Percentiles rank a stretch among this genome's conserved stretches.
Evolutionary conservation across 2,329 filamentous ascomycete genomes (phyloP).

Genomic region (Colletotrichum sublineola): DNA sequence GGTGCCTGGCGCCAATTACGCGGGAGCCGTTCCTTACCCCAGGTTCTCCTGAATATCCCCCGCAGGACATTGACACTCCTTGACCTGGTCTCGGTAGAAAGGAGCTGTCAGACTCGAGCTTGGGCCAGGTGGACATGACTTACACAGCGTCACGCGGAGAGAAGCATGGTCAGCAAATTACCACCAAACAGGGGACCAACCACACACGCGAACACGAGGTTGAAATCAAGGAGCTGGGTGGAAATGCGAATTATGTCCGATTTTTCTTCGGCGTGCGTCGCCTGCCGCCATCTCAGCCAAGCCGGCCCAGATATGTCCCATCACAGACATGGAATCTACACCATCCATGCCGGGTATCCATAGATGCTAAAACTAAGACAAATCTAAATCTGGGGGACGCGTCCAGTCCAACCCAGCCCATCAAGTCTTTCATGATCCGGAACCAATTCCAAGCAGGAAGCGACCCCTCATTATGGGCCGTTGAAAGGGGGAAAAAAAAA

Average conservation of each 20-base stretch:
- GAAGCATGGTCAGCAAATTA: background rate
- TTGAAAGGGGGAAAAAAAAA: background rate
- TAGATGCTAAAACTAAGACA: constrained; percentile 31
- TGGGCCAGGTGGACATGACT: constrained; percentile 1
- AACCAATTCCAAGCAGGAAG: constrained; percentile 14
- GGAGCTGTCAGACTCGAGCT: constrained; percentile 24
- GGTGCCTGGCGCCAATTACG: constrained; percentile 7
- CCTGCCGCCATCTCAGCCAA: constrained; percentile 9
- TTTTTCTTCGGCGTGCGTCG: constrained; percentile 18
- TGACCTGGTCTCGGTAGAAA: constrained; percentile 9
- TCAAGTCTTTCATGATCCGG: constrained; percentile 29
- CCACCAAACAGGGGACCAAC: background rate
- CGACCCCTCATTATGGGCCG: background rate
- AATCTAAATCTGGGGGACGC: constrained; percentile 26
- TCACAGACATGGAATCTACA: constrained; percentile 19
- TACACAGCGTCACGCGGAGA: background rate
- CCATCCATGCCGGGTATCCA: constrained; percentile 34
- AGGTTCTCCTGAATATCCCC: constrained; percentile 8
- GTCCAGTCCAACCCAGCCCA: constrained; percentile 7
- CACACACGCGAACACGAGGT: background rate
- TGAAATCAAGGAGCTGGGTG: background rate
- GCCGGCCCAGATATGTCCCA: constrained; percentile 10
- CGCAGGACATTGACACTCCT: background rate
- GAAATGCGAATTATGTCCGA: constrained; percentile 39
- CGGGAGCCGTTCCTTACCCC: constrained; percentile 7